These are phyloP conservation scores for Colletotrichum sp. DNA, from an alignment of 2,329 filamentous ascomycete genomes.

Conservation along the genomic window DNA sequence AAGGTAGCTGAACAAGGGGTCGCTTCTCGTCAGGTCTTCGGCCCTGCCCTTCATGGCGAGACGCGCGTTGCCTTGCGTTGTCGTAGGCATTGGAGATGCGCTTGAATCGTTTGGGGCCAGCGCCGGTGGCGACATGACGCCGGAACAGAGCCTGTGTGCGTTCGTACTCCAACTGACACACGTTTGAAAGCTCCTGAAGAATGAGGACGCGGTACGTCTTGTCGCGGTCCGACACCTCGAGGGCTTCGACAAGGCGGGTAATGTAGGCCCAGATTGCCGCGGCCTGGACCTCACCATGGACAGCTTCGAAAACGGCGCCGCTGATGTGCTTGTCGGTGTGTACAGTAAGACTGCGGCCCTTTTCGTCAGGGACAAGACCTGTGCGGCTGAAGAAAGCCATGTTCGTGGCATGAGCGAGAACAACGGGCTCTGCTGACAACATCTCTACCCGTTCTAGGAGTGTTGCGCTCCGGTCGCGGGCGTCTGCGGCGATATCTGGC, in stretches of 20 bases:
- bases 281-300: neutral
- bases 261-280: neutral
- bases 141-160: slow-evolving; percentile 42
- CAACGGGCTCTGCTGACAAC: slow-evolving; percentile 33
- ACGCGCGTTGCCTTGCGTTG: slow-evolving; percentile 34
- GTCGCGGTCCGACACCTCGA: neutral
- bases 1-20: slow-evolving; percentile 48
- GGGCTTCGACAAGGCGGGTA: neutral
- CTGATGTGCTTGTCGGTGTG: neutral
- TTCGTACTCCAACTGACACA: slow-evolving; percentile 47
- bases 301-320: neutral
- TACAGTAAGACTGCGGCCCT: neutral
- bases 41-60: slow-evolving; percentile 46
- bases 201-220: slow-evolving; percentile 38
- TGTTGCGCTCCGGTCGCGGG: slow-evolving; percentile 3
- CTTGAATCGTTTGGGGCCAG: slow-evolving; percentile 45
- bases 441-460: slow-evolving; percentile 30
- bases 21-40: slow-evolving; percentile 36
- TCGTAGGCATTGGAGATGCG: slow-evolving; percentile 40
- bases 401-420: slow-evolving; percentile 38
- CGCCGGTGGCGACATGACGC: slow-evolving; percentile 40
- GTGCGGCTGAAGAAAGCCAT: neutral
- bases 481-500: neutral
- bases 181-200: slow-evolving; percentile 50
- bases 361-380: neutral